A percentile compares a stretch with the other conserved stretches of the same genome.
Evolutionary conservation across 768 basidiomycete genomes (phyloP).

Genomic region (Naganishia kalamii): DNA sequence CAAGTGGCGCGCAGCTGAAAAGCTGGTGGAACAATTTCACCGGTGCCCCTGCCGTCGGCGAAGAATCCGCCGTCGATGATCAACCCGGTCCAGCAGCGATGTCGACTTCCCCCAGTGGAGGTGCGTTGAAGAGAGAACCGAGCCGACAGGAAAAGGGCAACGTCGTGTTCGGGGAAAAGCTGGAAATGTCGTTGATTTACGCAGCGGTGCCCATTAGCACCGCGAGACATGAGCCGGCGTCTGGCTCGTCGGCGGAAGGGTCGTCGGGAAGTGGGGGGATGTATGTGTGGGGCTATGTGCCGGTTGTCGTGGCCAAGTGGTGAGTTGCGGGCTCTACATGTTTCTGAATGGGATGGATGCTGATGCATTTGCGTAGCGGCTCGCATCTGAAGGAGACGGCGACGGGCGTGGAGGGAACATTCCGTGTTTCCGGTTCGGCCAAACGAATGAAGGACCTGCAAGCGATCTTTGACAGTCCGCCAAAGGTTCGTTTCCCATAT

Average conservation of each 20-base stretch:
- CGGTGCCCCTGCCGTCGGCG: background rate
- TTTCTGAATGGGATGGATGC: background rate
- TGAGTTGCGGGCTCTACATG: constrained; percentile 46
- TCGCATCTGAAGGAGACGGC: constrained; percentile 92
- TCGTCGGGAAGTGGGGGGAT: constrained; percentile 6
- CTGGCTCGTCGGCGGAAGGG: constrained; percentile 21
- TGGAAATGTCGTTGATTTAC: constrained; percentile 73
- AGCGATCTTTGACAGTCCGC: constrained; percentile 77
- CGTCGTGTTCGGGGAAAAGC: constrained; percentile 72
- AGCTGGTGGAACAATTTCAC: constrained; percentile 40
- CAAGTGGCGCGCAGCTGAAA: constrained; percentile 29
- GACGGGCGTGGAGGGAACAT: constrained; percentile 86
- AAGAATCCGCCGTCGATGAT: background rate
- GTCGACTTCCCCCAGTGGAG: background rate
- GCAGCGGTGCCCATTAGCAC: constrained; percentile 93
- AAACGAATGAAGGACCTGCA: constrained; percentile 96
- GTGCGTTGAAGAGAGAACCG: background rate
- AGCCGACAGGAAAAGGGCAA: background rate
- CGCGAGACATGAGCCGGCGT: constrained; percentile 56
- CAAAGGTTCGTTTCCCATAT: constrained; percentile 55
- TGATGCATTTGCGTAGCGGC: constrained; percentile 55
- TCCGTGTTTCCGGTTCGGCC: constrained; percentile 89
- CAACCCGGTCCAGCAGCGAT: no score
- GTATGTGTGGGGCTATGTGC: constrained; percentile 59
- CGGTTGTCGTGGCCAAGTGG: constrained; percentile 97